Evolutionary conservation across 2,329 filamentous ascomycete genomes (phyloP).

Genomic region (Ustulina deusta): DNA sequence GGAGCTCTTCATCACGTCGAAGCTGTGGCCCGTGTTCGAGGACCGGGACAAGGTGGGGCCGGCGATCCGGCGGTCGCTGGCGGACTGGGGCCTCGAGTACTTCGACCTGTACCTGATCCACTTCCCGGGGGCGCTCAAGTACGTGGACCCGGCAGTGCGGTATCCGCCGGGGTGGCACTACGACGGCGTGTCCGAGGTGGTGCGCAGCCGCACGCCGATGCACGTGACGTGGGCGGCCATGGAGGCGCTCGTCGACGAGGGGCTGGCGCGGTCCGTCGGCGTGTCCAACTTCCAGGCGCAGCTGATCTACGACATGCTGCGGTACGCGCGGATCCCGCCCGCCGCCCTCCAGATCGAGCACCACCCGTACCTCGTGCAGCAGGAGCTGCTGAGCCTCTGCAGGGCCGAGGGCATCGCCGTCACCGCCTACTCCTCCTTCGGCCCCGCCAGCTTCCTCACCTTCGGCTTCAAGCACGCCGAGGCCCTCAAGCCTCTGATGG

Average conservation of each 20-base stretch:
- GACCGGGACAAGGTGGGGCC: slow-evolving; percentile 80
- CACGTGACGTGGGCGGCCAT: slow-evolving; percentile 87
- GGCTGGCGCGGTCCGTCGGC: slow-evolving; percentile 79
- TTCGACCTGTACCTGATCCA: slow-evolving; percentile 92
- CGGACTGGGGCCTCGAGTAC: slow-evolving; percentile 87
- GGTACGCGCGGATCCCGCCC: slow-evolving; percentile 79
- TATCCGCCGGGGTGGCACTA: slow-evolving; percentile 85
- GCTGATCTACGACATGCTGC: slow-evolving; percentile 81
- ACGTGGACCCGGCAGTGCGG: slow-evolving; percentile 80
- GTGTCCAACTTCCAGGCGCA: slow-evolving; percentile 86
- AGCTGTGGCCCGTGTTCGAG: slow-evolving; percentile 95
- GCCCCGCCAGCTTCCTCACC: slow-evolving; percentile 82
- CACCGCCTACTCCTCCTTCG: slow-evolving; percentile 88
- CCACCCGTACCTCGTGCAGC: slow-evolving; percentile 88
- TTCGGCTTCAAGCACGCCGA: slow-evolving; percentile 77
- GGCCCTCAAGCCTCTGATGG: slow-evolving; percentile 75
- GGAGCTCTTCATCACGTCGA: slow-evolving; percentile 92
- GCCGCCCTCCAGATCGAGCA: slow-evolving; percentile 89
- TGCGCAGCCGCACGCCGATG: slow-evolving; percentile 75
- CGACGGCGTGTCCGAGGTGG: slow-evolving; percentile 71
- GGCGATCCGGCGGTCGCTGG: slow-evolving; percentile 80
- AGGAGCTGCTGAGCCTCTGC: slow-evolving; percentile 75
- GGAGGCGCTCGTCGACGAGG: slow-evolving; percentile 77
- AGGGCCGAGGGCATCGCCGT: slow-evolving; percentile 77
- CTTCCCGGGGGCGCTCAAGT: slow-evolving; percentile 89